These are phyloP conservation scores for Chamaecyparis obtusa DNA, from an alignment of 75 land plant species.

Conservation along the genomic window DNA sequence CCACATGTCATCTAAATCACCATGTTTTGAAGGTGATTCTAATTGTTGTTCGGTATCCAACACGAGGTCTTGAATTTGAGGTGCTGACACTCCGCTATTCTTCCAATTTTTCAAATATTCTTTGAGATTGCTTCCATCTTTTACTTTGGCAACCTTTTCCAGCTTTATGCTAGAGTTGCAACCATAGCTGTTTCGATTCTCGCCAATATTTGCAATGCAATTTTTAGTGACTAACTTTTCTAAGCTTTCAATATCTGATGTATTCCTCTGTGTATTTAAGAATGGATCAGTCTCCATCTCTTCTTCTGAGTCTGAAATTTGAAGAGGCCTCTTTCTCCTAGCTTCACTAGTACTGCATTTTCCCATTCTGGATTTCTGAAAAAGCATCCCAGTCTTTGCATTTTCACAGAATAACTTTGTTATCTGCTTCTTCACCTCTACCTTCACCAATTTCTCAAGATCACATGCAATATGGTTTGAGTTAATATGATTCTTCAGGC, in stretches of 20 bases:
- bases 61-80: too few species aligned
- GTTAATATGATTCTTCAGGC: constrained; percentile 2
- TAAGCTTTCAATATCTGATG: not conserved
- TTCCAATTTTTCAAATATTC: not conserved
- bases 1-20: not conserved
- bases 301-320: not conserved
- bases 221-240: not conserved
- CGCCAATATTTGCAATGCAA: not conserved
- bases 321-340: not conserved
- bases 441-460: not conserved
- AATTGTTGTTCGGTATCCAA: not conserved
- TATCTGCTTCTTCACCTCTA: constrained; percentile 10
- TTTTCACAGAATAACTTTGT: not conserved
- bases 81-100: not conserved
- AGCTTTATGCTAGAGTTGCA: not conserved
- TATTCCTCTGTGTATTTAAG: not conserved
- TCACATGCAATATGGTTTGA: not conserved
- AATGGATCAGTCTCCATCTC: not conserved
- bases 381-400: not conserved
- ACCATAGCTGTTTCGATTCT: not conserved
- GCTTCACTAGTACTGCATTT: not conserved
- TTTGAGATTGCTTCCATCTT: not conserved
- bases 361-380: not conserved
- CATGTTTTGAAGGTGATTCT: not conserved
- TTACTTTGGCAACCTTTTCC: not conserved